Evolutionary conservation across 345 rosid genomes (phyloP), one percentile per base, ranked within the genome.

Genomic region (Sisymbrium irio): DNA sequence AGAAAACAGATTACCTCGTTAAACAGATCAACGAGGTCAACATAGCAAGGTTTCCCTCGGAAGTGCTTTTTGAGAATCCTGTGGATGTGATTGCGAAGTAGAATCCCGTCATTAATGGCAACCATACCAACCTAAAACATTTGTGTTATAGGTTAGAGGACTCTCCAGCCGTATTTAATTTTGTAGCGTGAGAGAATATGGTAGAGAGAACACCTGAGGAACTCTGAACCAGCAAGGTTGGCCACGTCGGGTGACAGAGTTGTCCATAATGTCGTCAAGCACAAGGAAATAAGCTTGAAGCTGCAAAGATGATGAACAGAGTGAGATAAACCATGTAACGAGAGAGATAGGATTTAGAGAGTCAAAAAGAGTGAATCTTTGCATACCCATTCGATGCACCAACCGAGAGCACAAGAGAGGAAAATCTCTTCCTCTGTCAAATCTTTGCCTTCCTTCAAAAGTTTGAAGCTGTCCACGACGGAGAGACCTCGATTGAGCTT

Each of bases 401-500:
- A 92, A 65, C 96, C 97, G 33, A 89, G 96, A 62, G 87, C 83
- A 67, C 89, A 84, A 18, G 90, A 78, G 54, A 85, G 94, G 66
- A 88, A 86, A 40, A 85, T 37, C 61, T 92, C 92, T 39, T 86
- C 85, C 55, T 88, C 90, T 0, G 85, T 83, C 72, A 92, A 76
- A 55, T 84, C 89, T 37, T 76, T 70, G 62, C 91, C 90, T 67
- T 86, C 82, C 79, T 85, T 86, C 81, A 92, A 71, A 73, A 85
- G 74, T 62, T 83, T 83, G 84, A 83, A 86, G 82, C 92, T 88
- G 78, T 89, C 96, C 69, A 89, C 80, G 17, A 95, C 97, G 53
- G 97, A 95, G 63, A 92, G 85, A 18, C 99, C 97, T n/a, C 99
- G 79, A 44, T 95, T 95, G 70, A 95, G 83, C 81, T 90, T 92